A percentile compares a stretch with the other conserved stretches of the same genome.
phyloP scores from a whole-genome alignment of 345 rosid species.

The Heritiera littoralis region DNA sequence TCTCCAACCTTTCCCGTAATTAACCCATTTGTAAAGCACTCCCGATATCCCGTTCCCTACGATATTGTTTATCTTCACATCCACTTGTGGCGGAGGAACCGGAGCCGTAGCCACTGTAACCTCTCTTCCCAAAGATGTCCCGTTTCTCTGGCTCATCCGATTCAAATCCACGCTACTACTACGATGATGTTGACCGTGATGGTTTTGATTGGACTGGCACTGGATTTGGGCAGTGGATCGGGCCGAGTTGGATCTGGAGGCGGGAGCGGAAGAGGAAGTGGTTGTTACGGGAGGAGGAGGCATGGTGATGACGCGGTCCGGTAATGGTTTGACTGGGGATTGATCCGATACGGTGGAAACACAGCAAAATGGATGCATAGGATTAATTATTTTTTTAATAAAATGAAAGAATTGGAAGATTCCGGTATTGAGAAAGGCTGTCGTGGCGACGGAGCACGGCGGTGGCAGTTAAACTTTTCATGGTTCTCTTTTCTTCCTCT shows the following conservation, averaged over 20 bases:
- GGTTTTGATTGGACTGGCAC: neutral
- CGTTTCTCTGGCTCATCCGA: constrained; percentile 23
- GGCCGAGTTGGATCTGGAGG: constrained; percentile 11
- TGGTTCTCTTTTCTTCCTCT: neutral
- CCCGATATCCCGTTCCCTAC: constrained; percentile 90
- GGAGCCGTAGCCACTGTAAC: neutral
- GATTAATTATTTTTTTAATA: neutral
- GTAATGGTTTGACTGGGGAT: neutral
- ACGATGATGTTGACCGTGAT: neutral
- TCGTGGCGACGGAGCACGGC: neutral
- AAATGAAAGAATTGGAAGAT: neutral
- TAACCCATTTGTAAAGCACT: constrained; percentile 86
- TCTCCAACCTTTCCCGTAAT: constrained; percentile 95
- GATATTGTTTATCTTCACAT: constrained; percentile 75
- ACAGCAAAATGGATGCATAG: constrained; percentile 18
- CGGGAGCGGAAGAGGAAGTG: constrained; percentile 6
- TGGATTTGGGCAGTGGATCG: constrained; percentile 12
- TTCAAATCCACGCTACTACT: constrained; percentile 11
- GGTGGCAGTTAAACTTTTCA: neutral
- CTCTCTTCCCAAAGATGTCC: neutral
- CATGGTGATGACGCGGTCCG: neutral
- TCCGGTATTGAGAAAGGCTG: neutral
- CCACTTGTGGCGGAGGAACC: constrained; percentile 44
- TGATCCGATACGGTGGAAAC: constrained; percentile 15
- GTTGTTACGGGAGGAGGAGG: neutral